Evolutionary conservation across 768 basidiomycete genomes (phyloP).

Genomic region (Russula dissimulans): DNA sequence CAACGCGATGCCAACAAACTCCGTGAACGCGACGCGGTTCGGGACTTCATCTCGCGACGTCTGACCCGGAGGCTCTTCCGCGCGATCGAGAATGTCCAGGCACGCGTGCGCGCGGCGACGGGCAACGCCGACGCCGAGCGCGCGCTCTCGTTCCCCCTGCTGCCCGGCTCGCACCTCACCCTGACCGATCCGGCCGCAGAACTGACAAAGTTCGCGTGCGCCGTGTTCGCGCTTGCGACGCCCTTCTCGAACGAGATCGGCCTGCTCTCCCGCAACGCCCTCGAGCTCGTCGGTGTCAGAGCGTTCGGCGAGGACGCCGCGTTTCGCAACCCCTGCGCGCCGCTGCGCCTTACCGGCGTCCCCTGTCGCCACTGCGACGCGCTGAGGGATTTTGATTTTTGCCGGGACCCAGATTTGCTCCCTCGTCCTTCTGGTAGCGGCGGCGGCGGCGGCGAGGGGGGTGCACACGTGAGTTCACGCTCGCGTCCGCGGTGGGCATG

Average conservation of each 20-base stretch:
- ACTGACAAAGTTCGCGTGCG: conserved; percentile 80
- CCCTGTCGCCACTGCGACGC: conserved; percentile 82
- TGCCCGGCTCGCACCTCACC: conserved; percentile 79
- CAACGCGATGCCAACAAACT: conserved; percentile 59
- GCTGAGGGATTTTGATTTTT: conserved; percentile 90
- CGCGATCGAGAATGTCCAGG: conserved; percentile 51
- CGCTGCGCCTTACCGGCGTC: conserved; percentile 74
- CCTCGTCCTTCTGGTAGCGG: conserved; percentile 40
- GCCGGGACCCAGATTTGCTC: conserved; percentile 79
- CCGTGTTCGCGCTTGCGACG: conserved; percentile 66
- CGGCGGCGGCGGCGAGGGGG: conserved; percentile 27
- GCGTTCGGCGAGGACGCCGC: conserved; percentile 81
- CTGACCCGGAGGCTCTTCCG: conserved; percentile 77
- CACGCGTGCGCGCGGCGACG: conserved; percentile 50
- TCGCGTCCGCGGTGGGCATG: conserved; percentile 51
- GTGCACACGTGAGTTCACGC: too few species aligned
- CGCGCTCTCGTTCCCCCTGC: conserved; percentile 71
- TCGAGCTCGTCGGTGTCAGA: conserved; percentile 78
- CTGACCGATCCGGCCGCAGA: conserved; percentile 78
- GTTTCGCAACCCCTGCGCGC: conserved; percentile 89
- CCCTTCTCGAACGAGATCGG: conserved; percentile 85
- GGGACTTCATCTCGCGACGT: conserved; percentile 69
- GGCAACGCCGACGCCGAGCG: conserved; percentile 44
- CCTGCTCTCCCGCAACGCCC: conserved; percentile 76
- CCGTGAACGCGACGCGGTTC: conserved; percentile 57